Conservation (phyloP, 352 stramenopile species). For the Pythium coloratum region DNA sequence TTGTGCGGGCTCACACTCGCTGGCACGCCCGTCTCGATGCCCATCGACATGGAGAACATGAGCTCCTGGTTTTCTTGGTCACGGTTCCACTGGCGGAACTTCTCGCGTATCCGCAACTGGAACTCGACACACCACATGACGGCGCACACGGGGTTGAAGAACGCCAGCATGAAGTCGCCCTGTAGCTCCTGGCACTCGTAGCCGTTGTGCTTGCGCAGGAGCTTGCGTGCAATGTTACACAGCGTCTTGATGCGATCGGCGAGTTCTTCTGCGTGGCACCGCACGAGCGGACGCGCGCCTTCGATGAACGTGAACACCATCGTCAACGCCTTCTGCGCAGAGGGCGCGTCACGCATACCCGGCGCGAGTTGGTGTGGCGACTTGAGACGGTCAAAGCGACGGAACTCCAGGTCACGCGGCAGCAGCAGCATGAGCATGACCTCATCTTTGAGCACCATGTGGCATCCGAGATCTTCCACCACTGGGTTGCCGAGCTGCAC, state of each 20-base stretch:
- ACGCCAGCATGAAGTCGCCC: slow-evolving; percentile 89
- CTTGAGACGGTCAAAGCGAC: slow-evolving; percentile 72
- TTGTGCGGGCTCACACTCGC: slow-evolving; percentile 88
- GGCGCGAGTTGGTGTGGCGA: slow-evolving; percentile 70
- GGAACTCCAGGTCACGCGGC: slow-evolving; percentile 72
- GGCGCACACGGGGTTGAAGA: slow-evolving; percentile 78
- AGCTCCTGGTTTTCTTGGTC: slow-evolving; percentile 78
- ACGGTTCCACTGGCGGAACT: slow-evolving; percentile 76
- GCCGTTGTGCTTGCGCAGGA: slow-evolving; percentile 80
- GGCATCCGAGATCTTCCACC: slow-evolving; percentile 82
- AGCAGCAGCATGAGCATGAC: slow-evolving; percentile 82
- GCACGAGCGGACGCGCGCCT: slow-evolving; percentile 76
- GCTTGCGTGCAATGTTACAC: slow-evolving; percentile 71
- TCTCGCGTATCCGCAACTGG: slow-evolving; percentile 73
- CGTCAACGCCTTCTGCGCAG: slow-evolving; percentile 72
- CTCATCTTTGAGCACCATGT: slow-evolving; percentile 70
- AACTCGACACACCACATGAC: slow-evolving; percentile 88
- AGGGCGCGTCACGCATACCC: slow-evolving; percentile 82
- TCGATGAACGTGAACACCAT: slow-evolving; percentile 92
- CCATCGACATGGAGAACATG: slow-evolving; percentile 88
- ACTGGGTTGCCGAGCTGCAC: slow-evolving; percentile 86
- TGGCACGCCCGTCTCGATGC: slow-evolving; percentile 78
- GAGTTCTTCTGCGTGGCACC: slow-evolving; percentile 80
- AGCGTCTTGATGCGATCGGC: slow-evolving; percentile 84
- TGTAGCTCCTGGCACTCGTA: slow-evolving; percentile 90